Evolutionary conservation across 2,329 filamentous ascomycete species (phyloP).

Genomic region (Phialemonium atrogriseum): DNA sequence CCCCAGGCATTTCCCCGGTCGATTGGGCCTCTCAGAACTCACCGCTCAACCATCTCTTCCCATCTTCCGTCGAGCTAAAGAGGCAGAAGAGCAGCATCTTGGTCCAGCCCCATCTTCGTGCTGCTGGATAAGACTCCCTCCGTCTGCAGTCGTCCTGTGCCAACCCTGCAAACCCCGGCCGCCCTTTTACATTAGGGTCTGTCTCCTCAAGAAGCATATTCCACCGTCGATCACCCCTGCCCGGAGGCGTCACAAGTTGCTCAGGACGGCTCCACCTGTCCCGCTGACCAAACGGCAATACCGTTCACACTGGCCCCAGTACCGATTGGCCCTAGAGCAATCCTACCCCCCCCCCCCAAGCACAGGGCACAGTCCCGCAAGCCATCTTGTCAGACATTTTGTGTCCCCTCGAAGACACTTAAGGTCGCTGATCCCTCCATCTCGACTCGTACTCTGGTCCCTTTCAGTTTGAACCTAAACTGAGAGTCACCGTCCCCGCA

Average conservation of each 20-base stretch:
- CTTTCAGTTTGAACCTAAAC: conserved; percentile 21
- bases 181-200: conserved; percentile 17
- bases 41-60: background rate
- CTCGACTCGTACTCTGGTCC: conserved; percentile 19
- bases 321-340: conserved; percentile 30
- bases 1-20: too few relatives aligned
- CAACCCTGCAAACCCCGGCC: conserved; percentile 35
- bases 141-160: conserved; percentile 20
- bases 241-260: conserved; percentile 42
- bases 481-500: background rate
- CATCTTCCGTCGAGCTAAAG: background rate
- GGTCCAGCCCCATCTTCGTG: conserved; percentile 16
- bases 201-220: conserved; percentile 37
- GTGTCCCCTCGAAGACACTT: conserved; percentile 38
- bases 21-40: too few relatives aligned
- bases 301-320: conserved; percentile 30
- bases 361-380: conserved; percentile 15
- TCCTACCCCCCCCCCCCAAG: conserved; percentile 18
- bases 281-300: conserved; percentile 33
- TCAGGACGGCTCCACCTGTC: conserved; percentile 29
- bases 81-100: background rate
- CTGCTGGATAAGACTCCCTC: conserved; percentile 4
- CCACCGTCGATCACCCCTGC: conserved; percentile 46
- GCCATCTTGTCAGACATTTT: conserved; percentile 27
- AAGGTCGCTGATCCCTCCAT: conserved; percentile 52